A percentile compares a stretch with the other conserved stretches of the same genome.
Conservation (phyloP, 1,139 yeast genomes). For the Scheffersomyces segobiensis region DNA sequence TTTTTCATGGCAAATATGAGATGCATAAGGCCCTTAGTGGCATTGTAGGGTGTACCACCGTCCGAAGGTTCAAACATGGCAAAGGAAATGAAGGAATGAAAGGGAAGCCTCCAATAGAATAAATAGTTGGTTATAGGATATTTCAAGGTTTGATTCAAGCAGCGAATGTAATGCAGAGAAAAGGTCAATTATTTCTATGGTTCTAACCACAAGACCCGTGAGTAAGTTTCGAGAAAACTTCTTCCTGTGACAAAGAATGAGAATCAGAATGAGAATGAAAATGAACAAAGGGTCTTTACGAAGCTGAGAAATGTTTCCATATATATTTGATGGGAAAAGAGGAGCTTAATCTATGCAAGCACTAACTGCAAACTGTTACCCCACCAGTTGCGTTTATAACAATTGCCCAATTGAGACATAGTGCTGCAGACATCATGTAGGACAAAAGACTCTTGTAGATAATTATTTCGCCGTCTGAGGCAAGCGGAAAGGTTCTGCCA, state of each 20-base stretch:
- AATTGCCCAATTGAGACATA: neutral
- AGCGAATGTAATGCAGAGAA: neutral
- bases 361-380: neutral
- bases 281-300: neutral
- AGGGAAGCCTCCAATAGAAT: neutral
- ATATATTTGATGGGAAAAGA: neutral
- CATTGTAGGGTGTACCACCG: conserved; percentile 4
- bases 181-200: neutral
- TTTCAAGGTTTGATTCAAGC: neutral
- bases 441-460: neutral
- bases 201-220: neutral
- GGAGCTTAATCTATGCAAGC: neutral
- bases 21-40: conserved; percentile 28
- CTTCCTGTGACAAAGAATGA: no score
- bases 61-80: neutral
- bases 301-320: neutral
- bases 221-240: neutral
- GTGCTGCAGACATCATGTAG: neutral
- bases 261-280: no score
- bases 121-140: neutral
- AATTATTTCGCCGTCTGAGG: neutral
- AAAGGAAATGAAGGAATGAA: neutral
- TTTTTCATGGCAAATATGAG: conserved; percentile 31
- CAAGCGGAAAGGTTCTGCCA: neutral
- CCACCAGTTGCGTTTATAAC: neutral